phyloP scores from a whole-genome alignment of 1,284 basidiomycete genomes.

The Puccinia coronata region DNA sequence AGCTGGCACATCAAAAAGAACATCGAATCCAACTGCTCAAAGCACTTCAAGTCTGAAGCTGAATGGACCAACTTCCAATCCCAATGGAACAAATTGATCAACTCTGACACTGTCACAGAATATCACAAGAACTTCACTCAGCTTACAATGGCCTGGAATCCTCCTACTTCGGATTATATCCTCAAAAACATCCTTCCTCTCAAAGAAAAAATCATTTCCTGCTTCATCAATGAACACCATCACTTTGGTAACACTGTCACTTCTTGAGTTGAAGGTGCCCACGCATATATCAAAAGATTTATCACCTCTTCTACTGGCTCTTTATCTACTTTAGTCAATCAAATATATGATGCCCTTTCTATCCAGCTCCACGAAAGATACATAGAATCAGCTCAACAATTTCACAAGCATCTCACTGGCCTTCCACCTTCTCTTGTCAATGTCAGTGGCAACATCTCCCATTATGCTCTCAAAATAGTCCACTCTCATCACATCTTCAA shows the following conservation, averaged over 20 bases:
- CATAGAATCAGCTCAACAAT: not conserved
- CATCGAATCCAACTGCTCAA: not conserved
- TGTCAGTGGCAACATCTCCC: not conserved
- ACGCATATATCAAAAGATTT: not conserved
- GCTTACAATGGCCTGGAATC: not conserved
- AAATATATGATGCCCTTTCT: not conserved
- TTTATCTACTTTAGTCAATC: not conserved
- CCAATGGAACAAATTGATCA: not conserved
- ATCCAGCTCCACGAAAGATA: not conserved
- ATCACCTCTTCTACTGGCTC: not conserved
- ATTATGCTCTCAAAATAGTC: not conserved
- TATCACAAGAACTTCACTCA: not conserved
- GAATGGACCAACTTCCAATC: not conserved
- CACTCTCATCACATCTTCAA: not conserved
- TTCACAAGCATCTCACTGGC: not conserved
- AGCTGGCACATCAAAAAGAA: too few relatives aligned
- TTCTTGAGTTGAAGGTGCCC: not conserved
- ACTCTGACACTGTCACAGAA: not conserved
- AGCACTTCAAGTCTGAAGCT: not conserved
- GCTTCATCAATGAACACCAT: not conserved
- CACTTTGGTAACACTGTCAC: not conserved
- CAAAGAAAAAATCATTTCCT: not conserved
- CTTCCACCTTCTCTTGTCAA: not conserved
- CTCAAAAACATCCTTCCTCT: not conserved
- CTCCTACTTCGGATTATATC: not conserved